A percentile compares a stretch with the other conserved stretches of the same genome.
Conservation (phyloP, 2,329 filamentous ascomycete genomes). For the Didymella pinodella region DNA sequence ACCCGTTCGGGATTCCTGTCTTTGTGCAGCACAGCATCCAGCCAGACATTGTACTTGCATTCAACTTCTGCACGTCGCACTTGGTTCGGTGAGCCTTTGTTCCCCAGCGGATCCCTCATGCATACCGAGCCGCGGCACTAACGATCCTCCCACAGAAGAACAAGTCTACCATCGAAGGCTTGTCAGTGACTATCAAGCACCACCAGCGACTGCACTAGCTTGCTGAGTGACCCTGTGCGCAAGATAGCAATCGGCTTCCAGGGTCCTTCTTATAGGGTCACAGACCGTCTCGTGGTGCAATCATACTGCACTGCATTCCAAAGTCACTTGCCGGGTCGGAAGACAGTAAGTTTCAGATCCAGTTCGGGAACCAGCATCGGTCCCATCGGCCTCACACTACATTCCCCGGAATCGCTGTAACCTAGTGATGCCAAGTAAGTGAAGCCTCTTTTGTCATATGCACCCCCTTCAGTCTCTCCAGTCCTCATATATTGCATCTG, state of each 20-base stretch:
- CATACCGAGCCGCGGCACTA: conserved; percentile 36
- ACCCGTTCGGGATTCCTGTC: conserved; percentile 29
- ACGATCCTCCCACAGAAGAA: conserved; percentile 44
- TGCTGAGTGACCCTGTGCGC: conserved; percentile 48
- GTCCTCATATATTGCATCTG: conserved; percentile 37
- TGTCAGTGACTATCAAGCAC: conserved; percentile 42
- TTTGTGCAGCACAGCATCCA: conserved; percentile 28
- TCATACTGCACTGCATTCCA: conserved; percentile 48
- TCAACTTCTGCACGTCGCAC: conserved; percentile 24
- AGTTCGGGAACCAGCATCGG: conserved; percentile 45
- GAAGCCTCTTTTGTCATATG: conserved; percentile 45
- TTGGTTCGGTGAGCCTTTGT: conserved; percentile 38
- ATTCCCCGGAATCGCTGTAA: conserved; percentile 50
- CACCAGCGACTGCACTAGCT: conserved; percentile 42
- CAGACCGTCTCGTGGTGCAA: conserved; percentile 50
- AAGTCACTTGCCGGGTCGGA: conserved; percentile 47
- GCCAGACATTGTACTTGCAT: conserved; percentile 29
- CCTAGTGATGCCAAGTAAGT: conserved; percentile 54
- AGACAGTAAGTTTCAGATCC: conserved; percentile 51
- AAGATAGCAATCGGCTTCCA: conserved; percentile 44
- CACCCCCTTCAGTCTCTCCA: conserved; percentile 29
- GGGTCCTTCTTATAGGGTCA: conserved; percentile 46
- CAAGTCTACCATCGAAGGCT: conserved; percentile 38
- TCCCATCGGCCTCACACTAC: conserved; percentile 44
- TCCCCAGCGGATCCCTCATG: conserved; percentile 26